These are phyloP conservation scores for Diaporthe sp. DNA, from an alignment of 2,329 filamentous ascomycete species.

Conservation along the genomic window DNA sequence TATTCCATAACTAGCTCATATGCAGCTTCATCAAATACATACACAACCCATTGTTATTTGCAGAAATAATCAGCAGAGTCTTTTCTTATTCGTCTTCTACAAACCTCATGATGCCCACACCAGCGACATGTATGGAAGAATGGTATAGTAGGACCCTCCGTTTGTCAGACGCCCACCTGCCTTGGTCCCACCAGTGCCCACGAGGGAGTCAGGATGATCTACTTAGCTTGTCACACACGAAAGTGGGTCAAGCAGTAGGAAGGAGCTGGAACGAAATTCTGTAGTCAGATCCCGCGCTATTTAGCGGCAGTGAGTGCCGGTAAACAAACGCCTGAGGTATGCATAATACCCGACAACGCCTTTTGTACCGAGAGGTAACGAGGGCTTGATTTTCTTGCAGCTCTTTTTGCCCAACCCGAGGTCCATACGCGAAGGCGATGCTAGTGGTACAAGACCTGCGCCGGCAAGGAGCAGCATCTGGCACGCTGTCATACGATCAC, in stretches of 20 bases:
- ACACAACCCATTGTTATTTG: too few relatives aligned
- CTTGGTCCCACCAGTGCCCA: neutral
- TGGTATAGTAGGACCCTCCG: neutral
- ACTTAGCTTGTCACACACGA: neutral
- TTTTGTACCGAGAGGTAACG: neutral
- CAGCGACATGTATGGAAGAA: neutral
- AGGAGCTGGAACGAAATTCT: neutral
- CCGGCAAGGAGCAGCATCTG: slow-evolving; percentile 18
- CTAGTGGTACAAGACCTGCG: neutral
- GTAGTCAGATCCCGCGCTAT: neutral
- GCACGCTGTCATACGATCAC: slow-evolving; percentile 15
- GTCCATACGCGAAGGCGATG: neutral
- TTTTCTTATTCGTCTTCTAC: too few relatives aligned
- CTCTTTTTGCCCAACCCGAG: neutral
- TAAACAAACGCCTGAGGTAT: neutral
- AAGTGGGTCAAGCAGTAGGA: neutral
- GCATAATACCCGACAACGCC: neutral
- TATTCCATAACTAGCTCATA: too few relatives aligned
- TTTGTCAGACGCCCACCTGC: too few relatives aligned
- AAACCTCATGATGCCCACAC: too few relatives aligned
- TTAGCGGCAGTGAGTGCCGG: neutral
- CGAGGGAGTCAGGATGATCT: neutral
- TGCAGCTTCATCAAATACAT: too few relatives aligned
- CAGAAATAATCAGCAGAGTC: too few relatives aligned
- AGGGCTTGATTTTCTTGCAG: too few relatives aligned